phyloP scores from a whole-genome alignment of 2,329 filamentous ascomycete species.

The Blastomyces parvus region DNA sequence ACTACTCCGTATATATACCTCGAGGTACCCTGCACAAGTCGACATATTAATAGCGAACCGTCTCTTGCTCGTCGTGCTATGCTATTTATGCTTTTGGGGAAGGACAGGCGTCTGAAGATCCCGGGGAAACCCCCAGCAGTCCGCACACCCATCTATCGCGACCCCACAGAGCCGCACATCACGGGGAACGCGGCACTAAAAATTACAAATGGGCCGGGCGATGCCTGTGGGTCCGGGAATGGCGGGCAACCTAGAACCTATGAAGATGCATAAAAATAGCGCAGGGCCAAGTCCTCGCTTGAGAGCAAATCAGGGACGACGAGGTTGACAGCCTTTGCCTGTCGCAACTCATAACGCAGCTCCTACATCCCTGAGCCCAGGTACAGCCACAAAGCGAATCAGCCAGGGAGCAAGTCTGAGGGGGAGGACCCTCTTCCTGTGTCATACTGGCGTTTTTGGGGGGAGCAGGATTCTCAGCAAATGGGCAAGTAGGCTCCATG shows the following conservation, averaged over 20 bases:
- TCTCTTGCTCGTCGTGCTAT: not conserved
- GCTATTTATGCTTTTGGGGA: not conserved
- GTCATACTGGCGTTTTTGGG: not conserved
- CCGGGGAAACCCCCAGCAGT: not conserved
- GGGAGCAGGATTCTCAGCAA: not conserved
- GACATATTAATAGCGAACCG: not conserved
- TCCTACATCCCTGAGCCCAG: not conserved
- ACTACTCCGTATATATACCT: too few species aligned
- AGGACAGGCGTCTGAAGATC: not conserved
- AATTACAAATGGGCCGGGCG: not conserved
- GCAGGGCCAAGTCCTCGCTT: not conserved
- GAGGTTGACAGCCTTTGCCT: not conserved
- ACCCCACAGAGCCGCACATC: not conserved
- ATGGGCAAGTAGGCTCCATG: not conserved
- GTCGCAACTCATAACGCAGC: not conserved
- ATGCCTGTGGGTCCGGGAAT: not conserved
- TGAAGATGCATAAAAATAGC: not conserved
- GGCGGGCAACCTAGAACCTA: not conserved
- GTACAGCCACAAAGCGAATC: slow-evolving; percentile 3
- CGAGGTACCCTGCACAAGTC: not conserved
- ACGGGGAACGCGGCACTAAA: not conserved
- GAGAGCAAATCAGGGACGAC: not conserved
- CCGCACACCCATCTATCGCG: not conserved
- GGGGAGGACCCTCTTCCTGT: not conserved
- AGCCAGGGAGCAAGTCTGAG: not conserved